phyloP scores from a whole-genome alignment of 2,329 filamentous ascomycete genomes.

The Dothistroma septosporum region DNA sequence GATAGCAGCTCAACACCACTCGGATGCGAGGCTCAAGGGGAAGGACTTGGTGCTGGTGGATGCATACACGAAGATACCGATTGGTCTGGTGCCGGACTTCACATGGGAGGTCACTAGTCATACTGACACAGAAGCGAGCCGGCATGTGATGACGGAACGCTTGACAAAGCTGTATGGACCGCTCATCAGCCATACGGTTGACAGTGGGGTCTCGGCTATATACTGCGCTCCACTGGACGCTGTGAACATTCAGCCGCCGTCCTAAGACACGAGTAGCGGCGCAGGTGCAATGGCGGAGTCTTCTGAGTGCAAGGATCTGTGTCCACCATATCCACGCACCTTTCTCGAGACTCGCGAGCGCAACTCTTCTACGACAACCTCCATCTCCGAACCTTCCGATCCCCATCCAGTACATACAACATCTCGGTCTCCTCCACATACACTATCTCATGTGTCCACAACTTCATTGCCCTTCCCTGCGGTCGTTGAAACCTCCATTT shows the following conservation, averaged over 20 bases:
- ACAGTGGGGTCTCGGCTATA: neutral
- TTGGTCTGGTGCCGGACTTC: neutral
- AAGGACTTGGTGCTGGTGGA: neutral
- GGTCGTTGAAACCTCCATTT: conserved; percentile 15
- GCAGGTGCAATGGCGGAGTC: too few species aligned
- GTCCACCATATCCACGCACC: too few species aligned
- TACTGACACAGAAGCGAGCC: neutral
- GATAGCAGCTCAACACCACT: neutral
- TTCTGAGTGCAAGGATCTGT: too few species aligned
- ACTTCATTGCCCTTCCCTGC: neutral
- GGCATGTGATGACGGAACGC: neutral
- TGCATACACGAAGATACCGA: neutral
- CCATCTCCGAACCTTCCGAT: conserved; percentile 13
- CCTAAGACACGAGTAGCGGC: neutral
- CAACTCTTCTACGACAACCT: neutral
- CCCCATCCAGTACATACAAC: conserved; percentile 8
- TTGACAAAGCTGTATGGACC: neutral
- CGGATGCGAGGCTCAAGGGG: neutral
- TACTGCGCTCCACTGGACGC: neutral
- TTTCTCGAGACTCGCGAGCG: too few species aligned
- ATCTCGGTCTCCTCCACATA: conserved; percentile 6
- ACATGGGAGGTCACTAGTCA: neutral
- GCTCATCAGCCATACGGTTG: neutral
- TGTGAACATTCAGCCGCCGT: neutral
- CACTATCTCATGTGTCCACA: neutral